These are phyloP conservation scores for Emericellopsis atlantica DNA, from an alignment of 2,329 filamentous ascomycete species.

Conservation along the genomic window DNA sequence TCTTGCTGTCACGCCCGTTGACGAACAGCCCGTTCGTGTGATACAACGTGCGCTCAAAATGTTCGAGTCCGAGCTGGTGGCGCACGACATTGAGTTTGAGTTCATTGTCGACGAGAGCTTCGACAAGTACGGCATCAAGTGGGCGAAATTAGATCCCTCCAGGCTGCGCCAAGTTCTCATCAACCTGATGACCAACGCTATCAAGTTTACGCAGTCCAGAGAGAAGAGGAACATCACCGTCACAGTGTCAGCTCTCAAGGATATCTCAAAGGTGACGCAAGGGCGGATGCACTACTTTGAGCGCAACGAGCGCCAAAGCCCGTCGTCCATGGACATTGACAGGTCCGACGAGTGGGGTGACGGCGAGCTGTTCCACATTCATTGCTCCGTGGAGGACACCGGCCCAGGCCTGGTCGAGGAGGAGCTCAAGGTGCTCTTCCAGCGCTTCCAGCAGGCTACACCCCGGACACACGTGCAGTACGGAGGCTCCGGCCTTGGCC, in stretches of 20 bases:
- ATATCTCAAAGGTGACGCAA: conserved; percentile 27
- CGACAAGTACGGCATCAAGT: conserved; percentile 49
- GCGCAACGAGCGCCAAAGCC: conserved; percentile 23
- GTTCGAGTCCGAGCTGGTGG: conserved; percentile 64
- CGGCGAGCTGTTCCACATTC: conserved; percentile 59
- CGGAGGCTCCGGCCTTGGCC: conserved; percentile 55
- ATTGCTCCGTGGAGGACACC: conserved; percentile 61
- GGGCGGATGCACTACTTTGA: conserved; percentile 32
- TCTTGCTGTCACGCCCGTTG: conserved; percentile 56
- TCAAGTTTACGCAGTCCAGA: conserved; percentile 52
- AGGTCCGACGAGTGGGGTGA: conserved; percentile 54
- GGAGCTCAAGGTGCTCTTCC: conserved; percentile 54
- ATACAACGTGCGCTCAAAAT: conserved; percentile 62
- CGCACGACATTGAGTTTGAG: conserved; percentile 58
- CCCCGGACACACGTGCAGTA: conserved; percentile 62
- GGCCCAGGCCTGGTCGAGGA: conserved; percentile 53
- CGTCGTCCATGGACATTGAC: conserved; percentile 25
- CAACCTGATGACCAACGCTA: conserved; percentile 59
- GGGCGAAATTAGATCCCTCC: conserved; percentile 65
- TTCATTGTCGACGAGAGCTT: conserved; percentile 59
- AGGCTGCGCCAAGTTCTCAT: conserved; percentile 64
- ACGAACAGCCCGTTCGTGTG: conserved; percentile 55
- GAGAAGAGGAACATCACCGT: conserved; percentile 48
- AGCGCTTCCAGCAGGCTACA: conserved; percentile 56
- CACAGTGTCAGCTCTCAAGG: conserved; percentile 48